Percentiles rank a stretch among this genome's conserved stretches.
phyloP scores from a whole-genome alignment of 371 early-diverging fungal genomes.

The Syncephalis plumigaleata region DNA sequence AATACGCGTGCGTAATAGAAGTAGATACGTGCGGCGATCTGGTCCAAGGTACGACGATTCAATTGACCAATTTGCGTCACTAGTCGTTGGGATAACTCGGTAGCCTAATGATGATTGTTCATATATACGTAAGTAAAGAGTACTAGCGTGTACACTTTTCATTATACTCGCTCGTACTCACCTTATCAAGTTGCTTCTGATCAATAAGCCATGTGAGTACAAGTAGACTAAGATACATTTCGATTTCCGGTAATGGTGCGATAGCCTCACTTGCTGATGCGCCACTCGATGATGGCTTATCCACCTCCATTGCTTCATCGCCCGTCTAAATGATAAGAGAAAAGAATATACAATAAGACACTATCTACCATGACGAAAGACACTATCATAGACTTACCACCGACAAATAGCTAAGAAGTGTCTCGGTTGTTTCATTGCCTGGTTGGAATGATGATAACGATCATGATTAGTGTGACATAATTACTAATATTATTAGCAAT shows the following conservation, averaged over 20 bases:
- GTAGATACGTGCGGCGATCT: conserved; percentile 72
- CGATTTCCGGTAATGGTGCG: conserved; percentile 65
- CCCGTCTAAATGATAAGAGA: neutral
- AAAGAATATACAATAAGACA: no score
- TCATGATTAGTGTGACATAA: no score
- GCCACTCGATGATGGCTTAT: conserved; percentile 18
- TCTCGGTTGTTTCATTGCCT: no score
- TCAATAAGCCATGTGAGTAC: conserved; percentile 70
- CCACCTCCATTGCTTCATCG: neutral
- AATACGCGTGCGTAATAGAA: conserved; percentile 85
- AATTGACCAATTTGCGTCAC: conserved; percentile 34
- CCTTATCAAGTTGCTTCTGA: conserved; percentile 47
- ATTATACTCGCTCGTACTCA: conserved; percentile 8
- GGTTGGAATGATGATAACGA: no score
- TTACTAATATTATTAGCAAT: no score
- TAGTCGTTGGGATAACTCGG: conserved; percentile 37
- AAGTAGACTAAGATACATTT: conserved; percentile 65
- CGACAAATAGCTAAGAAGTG: no score
- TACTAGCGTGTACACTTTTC: no score
- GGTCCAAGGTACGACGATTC: conserved; percentile 84
- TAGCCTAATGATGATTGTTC: conserved; percentile 27
- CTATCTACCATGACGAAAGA: no score
- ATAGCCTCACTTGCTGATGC: conserved; percentile 13
- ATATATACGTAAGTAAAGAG: neutral
- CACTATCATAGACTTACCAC: no score